Conservation (phyloP, 352 stramenopile genomes). For the Achlya hypogyna region DNA sequence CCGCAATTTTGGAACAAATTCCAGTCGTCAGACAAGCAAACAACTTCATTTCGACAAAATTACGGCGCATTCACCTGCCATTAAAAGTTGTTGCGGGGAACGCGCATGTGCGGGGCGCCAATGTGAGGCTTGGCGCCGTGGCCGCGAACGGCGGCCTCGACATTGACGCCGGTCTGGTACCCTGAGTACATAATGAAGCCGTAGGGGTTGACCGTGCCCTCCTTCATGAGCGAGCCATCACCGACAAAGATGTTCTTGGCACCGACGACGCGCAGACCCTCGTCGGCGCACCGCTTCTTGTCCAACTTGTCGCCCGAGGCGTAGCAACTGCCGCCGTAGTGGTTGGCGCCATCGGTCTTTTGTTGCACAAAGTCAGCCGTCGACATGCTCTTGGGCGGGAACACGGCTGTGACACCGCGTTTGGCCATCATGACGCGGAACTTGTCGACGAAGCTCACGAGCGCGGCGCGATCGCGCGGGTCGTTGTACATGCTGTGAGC, state of each 20-base stretch:
- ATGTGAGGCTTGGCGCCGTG: too few relatives aligned
- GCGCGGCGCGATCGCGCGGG: constrained; percentile 35
- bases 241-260: constrained; percentile 61
- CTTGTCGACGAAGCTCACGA: constrained; percentile 33
- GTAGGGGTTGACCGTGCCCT: constrained; percentile 62
- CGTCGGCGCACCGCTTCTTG: constrained; percentile 42
- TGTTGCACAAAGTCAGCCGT: constrained; percentile 31
- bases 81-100: too few relatives aligned
- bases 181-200: constrained; percentile 71
- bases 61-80: too few relatives aligned
- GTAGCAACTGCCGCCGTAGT: constrained; percentile 30
- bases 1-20: too few relatives aligned
- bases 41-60: too few relatives aligned
- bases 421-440: constrained; percentile 29
- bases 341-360: constrained; percentile 27
- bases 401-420: constrained; percentile 35
- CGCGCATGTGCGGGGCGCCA: too few relatives aligned
- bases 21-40: too few relatives aligned
- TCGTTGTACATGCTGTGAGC: constrained; percentile 32
- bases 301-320: constrained; percentile 33
- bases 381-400: not conserved
- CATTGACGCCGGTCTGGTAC: constrained; percentile 29
- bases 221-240: constrained; percentile 46
- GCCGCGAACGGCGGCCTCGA: too few relatives aligned
- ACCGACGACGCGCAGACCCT: constrained; percentile 48